Conservation (phyloP, 768 basidiomycete genomes). For the Psilocybe subaeruginosa region DNA sequence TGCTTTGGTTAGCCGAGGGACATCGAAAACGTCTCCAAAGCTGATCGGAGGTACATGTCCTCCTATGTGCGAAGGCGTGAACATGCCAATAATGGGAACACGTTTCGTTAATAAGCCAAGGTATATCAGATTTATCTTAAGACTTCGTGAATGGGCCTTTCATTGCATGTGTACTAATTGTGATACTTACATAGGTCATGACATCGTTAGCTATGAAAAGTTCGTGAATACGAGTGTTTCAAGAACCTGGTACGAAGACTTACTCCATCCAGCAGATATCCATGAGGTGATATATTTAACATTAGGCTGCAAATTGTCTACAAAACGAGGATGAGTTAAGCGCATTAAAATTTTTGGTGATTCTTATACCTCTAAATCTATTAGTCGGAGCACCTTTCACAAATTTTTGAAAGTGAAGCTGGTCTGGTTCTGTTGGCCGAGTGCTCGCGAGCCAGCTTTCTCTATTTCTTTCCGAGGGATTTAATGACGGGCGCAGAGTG, state of each 20-base stretch:
- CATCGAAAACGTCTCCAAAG: slow-evolving; percentile 65
- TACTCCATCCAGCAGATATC: slow-evolving; percentile 81
- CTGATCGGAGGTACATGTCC: slow-evolving; percentile 49
- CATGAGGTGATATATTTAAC: slow-evolving; percentile 73
- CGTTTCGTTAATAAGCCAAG: slow-evolving; percentile 60
- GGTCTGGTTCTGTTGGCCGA: slow-evolving; percentile 4
- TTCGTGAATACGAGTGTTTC: slow-evolving; percentile 42
- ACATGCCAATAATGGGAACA: slow-evolving; percentile 60
- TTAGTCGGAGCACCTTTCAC: slow-evolving; percentile 55
- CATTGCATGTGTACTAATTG: background rate
- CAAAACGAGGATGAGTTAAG: background rate
- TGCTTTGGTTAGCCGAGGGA: slow-evolving; percentile 48
- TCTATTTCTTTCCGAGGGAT: background rate
- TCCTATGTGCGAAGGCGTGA: slow-evolving; percentile 60
- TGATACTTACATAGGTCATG: slow-evolving; percentile 61
- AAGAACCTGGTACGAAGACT: slow-evolving; percentile 30
- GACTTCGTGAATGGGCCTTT: background rate
- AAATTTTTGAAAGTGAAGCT: slow-evolving; percentile 20
- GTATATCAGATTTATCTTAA: slow-evolving; percentile 59
- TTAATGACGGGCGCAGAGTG: slow-evolving; percentile 8
- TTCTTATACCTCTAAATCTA: slow-evolving; percentile 54
- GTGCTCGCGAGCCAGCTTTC: background rate
- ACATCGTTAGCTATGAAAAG: slow-evolving; percentile 67
- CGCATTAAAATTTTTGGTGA: background rate
- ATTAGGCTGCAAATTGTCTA: slow-evolving; percentile 67